Conservation (phyloP, 345 rosid species). For the Conringia planisiliqua region DNA sequence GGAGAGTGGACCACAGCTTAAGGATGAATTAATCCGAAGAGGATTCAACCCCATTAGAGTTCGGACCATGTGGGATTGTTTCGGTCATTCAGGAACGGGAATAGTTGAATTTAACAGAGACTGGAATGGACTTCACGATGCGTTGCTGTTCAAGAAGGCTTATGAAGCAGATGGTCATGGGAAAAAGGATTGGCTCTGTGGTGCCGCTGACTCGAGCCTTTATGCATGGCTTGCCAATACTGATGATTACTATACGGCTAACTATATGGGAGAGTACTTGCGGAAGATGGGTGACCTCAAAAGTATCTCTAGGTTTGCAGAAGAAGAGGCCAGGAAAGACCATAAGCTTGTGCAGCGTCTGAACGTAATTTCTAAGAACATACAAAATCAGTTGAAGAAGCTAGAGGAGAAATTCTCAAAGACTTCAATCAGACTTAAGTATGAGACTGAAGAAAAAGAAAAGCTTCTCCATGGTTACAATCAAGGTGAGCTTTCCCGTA, state of each 20-base stretch:
- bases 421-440: constrained; percentile 45
- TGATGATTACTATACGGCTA: constrained; percentile 63
- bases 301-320: constrained; percentile 68
- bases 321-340: constrained; percentile 89
- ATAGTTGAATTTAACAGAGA: constrained; percentile 82
- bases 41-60: constrained; percentile 90
- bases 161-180: constrained; percentile 82
- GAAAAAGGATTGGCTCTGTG: constrained; percentile 59
- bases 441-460: constrained; percentile 66
- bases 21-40: constrained; percentile 63
- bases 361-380: constrained; percentile 47
- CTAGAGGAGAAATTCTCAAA: constrained; percentile 55
- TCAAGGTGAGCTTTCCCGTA: constrained; percentile 53
- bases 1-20: constrained; percentile 81
- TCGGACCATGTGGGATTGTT: constrained; percentile 74
- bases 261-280: constrained; percentile 68
- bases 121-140: constrained; percentile 93
- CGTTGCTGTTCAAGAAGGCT: constrained; percentile 82
- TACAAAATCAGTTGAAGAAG: constrained; percentile 50
- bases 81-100: constrained; percentile 87
- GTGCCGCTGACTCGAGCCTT: constrained; percentile 48
- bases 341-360: constrained; percentile 60
- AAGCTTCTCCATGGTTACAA: constrained; percentile 69
- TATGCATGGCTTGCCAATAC: constrained; percentile 96
- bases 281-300: constrained; percentile 75